A percentile compares a stretch with the other conserved stretches of the same genome.
These are phyloP conservation scores for Citrullus mucosospermus DNA, from an alignment of 306 rosid genomes.

Conservation along the genomic window DNA sequence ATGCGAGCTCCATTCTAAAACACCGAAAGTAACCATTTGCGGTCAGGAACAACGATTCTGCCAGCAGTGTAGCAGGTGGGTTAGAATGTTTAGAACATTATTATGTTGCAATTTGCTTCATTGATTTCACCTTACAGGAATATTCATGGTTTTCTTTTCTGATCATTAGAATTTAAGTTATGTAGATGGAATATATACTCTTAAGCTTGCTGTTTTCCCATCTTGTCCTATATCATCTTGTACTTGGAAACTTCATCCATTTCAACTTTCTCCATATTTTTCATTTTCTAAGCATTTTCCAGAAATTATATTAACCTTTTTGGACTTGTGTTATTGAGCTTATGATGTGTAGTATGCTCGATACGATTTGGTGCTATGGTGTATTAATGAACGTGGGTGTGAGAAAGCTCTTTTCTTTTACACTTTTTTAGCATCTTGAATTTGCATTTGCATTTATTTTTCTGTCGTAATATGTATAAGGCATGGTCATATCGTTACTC, in stretches of 20 bases:
- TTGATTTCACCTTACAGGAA: not conserved
- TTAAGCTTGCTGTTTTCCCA: not conserved
- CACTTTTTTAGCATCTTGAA: not conserved
- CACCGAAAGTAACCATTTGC: conserved; percentile 50
- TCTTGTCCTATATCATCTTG: not conserved
- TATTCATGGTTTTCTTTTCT: not conserved
- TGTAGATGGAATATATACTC: not conserved
- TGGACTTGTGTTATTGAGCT: not conserved
- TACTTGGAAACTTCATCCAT: not conserved
- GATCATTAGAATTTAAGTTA: not conserved
- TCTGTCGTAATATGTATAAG: not conserved
- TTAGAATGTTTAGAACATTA: not conserved
- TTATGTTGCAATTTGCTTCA: not conserved
- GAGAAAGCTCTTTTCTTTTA: not conserved
- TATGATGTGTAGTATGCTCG: not conserved
- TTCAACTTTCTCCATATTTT: not conserved
- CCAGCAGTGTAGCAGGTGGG: conserved; percentile 93
- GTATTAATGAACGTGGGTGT: not conserved
- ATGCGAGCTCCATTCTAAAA: conserved; percentile 73
- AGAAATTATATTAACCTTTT: not conserved
- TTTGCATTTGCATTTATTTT: not conserved
- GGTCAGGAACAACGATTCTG: conserved; percentile 77
- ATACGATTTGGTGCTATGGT: not conserved
- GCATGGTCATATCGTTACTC: not conserved
- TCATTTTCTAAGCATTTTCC: not conserved